Conservation (phyloP, 2,329 filamentous ascomycete genomes). For the Tolypocladium cylindrosporum region DNA sequence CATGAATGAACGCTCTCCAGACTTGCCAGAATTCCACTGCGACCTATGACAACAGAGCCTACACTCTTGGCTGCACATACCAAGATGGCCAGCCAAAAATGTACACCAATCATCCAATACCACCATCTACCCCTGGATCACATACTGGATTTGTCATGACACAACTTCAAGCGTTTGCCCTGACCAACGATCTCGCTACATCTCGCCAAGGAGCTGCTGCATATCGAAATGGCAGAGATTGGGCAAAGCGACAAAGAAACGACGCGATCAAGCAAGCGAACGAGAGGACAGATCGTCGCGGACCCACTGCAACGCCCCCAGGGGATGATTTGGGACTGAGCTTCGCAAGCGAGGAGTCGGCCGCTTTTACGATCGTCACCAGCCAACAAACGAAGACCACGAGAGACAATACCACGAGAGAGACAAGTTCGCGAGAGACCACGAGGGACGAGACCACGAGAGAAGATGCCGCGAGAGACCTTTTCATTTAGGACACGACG, state of each 20-base stretch:
- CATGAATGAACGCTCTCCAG: too few relatives aligned
- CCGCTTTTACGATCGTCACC: too few relatives aligned
- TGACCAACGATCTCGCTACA: constrained; percentile 16
- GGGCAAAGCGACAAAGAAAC: constrained; percentile 26
- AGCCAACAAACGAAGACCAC: too few relatives aligned
- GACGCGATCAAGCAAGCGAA: constrained; percentile 21
- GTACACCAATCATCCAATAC: constrained; percentile 20
- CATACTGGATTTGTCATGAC: constrained; percentile 28
- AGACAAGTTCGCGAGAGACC: too few relatives aligned
- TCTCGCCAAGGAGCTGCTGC: constrained; percentile 25
- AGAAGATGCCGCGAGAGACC: too few relatives aligned
- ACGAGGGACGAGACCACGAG: too few relatives aligned
- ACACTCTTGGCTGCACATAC: constrained; percentile 25
- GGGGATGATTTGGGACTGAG: too few relatives aligned
- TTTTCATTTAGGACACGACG: too few relatives aligned
- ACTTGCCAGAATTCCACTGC: too few relatives aligned
- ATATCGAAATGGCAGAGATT: constrained; percentile 29
- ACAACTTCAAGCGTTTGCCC: constrained; percentile 13
- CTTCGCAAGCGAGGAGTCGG: too few relatives aligned
- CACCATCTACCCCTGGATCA: constrained; percentile 4
- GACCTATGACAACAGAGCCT: constrained; percentile 21
- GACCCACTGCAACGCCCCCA: too few relatives aligned
- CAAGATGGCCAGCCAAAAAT: constrained; percentile 20
- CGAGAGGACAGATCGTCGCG: background rate
- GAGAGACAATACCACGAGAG: too few relatives aligned